Evolutionary conservation across 768 basidiomycete species (phyloP).

Genomic region (Psilocybe sp.): DNA sequence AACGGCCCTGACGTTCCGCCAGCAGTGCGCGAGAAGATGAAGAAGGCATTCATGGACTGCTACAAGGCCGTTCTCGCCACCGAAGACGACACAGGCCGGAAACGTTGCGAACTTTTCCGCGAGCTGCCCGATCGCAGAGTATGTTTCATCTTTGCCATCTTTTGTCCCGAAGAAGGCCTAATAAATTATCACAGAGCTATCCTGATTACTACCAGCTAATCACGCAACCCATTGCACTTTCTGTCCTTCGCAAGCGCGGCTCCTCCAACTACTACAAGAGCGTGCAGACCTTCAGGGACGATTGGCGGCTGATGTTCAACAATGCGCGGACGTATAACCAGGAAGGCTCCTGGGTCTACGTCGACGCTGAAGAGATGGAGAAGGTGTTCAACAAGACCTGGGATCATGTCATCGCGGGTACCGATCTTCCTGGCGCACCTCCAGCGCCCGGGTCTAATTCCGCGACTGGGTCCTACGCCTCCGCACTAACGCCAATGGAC

Average conservation of each 20-base stretch:
- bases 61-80: constrained; percentile 71
- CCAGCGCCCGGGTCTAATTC: constrained; percentile 33
- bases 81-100: constrained; percentile 71
- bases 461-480: constrained; percentile 55
- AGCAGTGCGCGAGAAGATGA: constrained; percentile 70
- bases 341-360: constrained; percentile 93
- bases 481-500: constrained; percentile 77
- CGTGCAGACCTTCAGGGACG: constrained; percentile 67
- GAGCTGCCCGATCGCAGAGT: constrained; percentile 82
- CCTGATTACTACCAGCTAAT: constrained; percentile 94
- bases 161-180: background rate
- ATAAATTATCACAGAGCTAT: constrained; percentile 56
- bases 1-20: constrained; percentile 51
- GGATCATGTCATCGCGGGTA: constrained; percentile 59
- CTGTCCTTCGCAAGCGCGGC: constrained; percentile 78
- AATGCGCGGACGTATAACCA: constrained; percentile 94
- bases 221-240: constrained; percentile 81
- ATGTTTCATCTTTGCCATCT: constrained; percentile 16
- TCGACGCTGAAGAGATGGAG: constrained; percentile 93
- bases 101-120: constrained; percentile 83
- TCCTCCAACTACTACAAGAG: constrained; percentile 69
- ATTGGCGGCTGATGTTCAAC: constrained; percentile 89
- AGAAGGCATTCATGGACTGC: constrained; percentile 77
- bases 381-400: constrained; percentile 78
- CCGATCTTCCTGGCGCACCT: constrained; percentile 74